Evolutionary conservation across 169 alveolate species (phyloP).

Genomic region (Eimeria maxima): DNA sequence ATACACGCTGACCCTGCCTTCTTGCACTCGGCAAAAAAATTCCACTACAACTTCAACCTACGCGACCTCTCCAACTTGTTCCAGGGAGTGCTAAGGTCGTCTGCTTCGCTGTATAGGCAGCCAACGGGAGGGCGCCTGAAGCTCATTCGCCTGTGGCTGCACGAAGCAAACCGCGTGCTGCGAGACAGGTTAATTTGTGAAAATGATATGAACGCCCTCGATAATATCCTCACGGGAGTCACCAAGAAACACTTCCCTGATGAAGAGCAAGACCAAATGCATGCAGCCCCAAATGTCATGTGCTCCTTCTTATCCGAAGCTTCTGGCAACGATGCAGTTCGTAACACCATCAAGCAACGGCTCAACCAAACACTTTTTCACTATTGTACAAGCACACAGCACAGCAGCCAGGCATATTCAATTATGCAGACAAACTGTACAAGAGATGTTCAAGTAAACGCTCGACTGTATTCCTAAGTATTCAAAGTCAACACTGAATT

Average conservation of each 20-base stretch:
- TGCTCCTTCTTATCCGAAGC: conserved; percentile 95
- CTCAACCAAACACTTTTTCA: too few relatives aligned
- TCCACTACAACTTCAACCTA: conserved; percentile 98
- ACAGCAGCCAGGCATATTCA: too few relatives aligned
- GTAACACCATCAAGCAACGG: neutral
- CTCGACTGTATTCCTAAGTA: too few relatives aligned
- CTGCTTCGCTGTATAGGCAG: conserved; percentile 91
- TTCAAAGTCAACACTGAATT: too few relatives aligned
- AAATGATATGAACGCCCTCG: conserved; percentile 91
- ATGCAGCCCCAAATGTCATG: conserved; percentile 90
- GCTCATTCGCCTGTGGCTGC: conserved; percentile 96
- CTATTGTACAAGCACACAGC: too few relatives aligned
- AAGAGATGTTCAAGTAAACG: too few relatives aligned
- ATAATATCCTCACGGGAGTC: conserved; percentile 89
- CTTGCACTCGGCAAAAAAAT: conserved; percentile 96
- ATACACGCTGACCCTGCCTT: conserved; percentile 81
- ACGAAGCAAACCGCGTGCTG: conserved; percentile 96
- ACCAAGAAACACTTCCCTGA: conserved; percentile 88
- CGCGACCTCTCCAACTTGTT: conserved; percentile 95
- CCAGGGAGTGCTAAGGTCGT: conserved; percentile 95
- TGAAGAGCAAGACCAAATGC: conserved; percentile 88
- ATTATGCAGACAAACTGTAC: too few relatives aligned
- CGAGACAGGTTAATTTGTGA: conserved; percentile 95
- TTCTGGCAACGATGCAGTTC: conserved; percentile 92
- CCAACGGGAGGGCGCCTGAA: conserved; percentile 90